Base-by-base conservation (phyloP, 179 eudicot species). In the Beta lomatogona region DNA sequence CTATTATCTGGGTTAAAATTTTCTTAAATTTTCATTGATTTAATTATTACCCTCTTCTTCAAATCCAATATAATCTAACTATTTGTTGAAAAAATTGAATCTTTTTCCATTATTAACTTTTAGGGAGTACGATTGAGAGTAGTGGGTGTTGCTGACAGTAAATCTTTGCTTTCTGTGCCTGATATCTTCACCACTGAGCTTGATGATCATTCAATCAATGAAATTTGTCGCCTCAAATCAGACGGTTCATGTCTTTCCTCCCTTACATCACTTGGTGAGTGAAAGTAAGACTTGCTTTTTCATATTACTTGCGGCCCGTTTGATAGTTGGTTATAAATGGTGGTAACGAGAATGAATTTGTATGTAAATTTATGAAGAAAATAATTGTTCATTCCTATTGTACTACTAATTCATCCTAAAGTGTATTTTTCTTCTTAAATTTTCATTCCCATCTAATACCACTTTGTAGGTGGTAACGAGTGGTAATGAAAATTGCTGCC, bases 141-240 rank as follows among this genome's bases (percentile, higher is more conserved):
- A 52, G 87, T 94, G 65, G 99, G 98, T 55, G 89, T 94, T 64
- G 91, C 93, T 50, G 98, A 96, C 81, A 94, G 98, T 82, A 89
- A 93, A 83, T 88, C 92, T 3, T 76, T 94, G 76, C 79, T 94
- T 80, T 85, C 87, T 82, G 81, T 90, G 41, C 78, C 86, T 2
- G 91, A 96, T 88, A 90, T 88, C 73, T 82, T 85, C 66, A 86
- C 87, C 25, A 86, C 57, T 65, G 98, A 94, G 87, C 85, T 96
- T 44, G 96, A 87, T 82, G 99, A 96, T 87, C 77, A 69, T 7
- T 81, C 86, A 45, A 86, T 96, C 64, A 63, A 59, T 58, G 86
- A 92, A 76, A 82, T 94, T 80, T 93, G 96, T 77, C 84, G 79
- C 59, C 80, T 85, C 73, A 96, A 96, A 88, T 85, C 87, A 66